Conservation (phyloP, 441 rosid species). For the Erodium chrysanthum region DNA sequence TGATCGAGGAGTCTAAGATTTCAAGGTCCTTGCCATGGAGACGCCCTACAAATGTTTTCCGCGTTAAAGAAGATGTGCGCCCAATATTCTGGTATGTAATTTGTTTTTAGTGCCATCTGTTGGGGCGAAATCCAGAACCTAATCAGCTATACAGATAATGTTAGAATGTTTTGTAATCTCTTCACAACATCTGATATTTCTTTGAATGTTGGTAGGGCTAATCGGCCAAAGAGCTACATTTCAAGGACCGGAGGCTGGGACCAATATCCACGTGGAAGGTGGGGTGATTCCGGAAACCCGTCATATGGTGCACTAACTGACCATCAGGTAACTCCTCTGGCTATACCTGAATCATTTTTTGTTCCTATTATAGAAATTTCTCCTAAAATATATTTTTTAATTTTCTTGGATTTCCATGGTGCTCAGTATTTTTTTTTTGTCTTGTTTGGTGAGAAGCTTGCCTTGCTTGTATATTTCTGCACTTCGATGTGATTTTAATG, state of each 20-base stretch:
- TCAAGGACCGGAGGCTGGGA: conserved; percentile 88
- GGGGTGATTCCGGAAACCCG: conserved; percentile 87
- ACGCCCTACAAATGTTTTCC: conserved; percentile 77
- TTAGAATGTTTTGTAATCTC: background rate
- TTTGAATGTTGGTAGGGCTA: conserved; percentile 54
- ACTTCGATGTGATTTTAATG: background rate
- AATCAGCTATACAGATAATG: background rate
- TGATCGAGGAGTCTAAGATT: conserved; percentile 81
- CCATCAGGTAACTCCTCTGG: conserved; percentile 52
- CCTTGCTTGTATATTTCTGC: background rate
- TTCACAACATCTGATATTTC: conserved; percentile 15
- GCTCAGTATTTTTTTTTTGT: background rate
- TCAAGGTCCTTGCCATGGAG: conserved; percentile 86
- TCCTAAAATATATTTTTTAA: background rate
- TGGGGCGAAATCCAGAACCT: background rate
- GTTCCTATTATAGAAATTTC: background rate
- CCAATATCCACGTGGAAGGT: conserved; percentile 74
- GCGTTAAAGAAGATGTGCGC: conserved; percentile 87
- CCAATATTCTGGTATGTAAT: conserved; percentile 85
- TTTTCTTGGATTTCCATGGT: background rate
- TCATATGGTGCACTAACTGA: conserved; percentile 78
- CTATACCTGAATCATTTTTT: conserved; percentile 6
- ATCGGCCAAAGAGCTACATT: conserved; percentile 95
- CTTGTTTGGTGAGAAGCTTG: background rate
- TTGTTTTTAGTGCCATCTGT: conserved; percentile 4